phyloP scores from a whole-genome alignment of 169 alveolate genomes.

The Plasmodium reichenowi region DNA sequence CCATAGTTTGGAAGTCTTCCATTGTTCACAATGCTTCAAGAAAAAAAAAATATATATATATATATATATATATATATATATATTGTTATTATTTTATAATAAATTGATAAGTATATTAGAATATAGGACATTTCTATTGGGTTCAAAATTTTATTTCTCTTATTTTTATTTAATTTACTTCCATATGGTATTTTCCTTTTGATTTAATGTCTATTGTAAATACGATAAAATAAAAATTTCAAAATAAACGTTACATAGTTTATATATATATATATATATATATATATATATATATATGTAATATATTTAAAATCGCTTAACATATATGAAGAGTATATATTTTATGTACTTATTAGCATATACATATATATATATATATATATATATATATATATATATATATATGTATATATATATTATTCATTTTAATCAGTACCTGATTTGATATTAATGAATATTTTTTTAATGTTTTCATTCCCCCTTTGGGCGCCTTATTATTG shows the following conservation, averaged over 20 bases:
- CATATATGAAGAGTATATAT: neutral
- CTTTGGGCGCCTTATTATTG: too few relatives aligned
- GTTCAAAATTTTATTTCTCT: neutral
- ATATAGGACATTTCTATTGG: too few relatives aligned
- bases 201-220: conserved; percentile 37
- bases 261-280: neutral
- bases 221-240: neutral
- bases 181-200: conserved; percentile 48
- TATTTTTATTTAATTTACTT: conserved; percentile 34
- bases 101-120: neutral
- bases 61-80: too few relatives aligned
- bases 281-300: neutral
- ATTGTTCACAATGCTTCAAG: conserved; percentile 34
- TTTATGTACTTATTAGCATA: neutral
- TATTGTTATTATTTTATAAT: too few relatives aligned
- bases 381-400: neutral
- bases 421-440: conserved; percentile 24
- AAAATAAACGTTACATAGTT: neutral
- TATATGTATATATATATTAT: neutral
- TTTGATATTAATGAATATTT: conserved; percentile 61
- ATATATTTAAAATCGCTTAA: neutral
- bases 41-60: conserved; percentile 9
- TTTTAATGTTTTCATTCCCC: conserved; percentile 1
- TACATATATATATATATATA: neutral
- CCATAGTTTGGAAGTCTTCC: conserved; percentile 66